Conservation (phyloP, 2,329 filamentous ascomycete genomes). For the Botrytis pseudocinerea region DNA sequence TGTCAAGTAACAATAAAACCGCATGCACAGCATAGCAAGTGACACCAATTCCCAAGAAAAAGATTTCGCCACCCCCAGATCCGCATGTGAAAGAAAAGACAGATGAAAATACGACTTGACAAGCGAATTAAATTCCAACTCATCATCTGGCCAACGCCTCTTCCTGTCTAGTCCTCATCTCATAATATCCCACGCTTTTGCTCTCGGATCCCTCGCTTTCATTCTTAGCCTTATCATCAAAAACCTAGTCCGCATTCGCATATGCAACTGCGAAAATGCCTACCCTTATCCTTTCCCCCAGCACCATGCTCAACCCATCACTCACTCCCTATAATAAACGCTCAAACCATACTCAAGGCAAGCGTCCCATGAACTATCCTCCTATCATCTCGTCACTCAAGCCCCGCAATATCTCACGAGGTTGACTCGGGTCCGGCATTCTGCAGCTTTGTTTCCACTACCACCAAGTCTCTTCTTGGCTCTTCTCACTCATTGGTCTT, state of each 20-base stretch:
- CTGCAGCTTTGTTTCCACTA: background rate
- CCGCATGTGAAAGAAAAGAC: background rate
- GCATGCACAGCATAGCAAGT: background rate
- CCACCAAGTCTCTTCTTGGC: background rate
- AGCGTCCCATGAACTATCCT: background rate
- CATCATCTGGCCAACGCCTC: background rate
- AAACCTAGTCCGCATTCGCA: background rate
- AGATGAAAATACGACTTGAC: background rate
- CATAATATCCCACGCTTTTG: background rate
- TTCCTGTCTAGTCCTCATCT: background rate
- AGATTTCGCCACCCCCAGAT: background rate
- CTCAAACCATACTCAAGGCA: background rate
- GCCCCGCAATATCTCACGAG: background rate
- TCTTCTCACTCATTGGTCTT: background rate
- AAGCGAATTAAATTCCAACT: background rate
- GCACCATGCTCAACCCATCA: background rate
- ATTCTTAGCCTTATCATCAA: background rate
- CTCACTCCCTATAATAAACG: too few species aligned
- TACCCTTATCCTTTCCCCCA: background rate
- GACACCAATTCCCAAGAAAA: background rate
- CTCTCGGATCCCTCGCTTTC: background rate
- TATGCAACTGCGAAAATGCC: background rate
- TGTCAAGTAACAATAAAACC: background rate
- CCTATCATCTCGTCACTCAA: background rate
- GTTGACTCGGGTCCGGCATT: constrained; percentile 9